Evolutionary conservation across 768 basidiomycete species (phyloP).

Genomic region (Amanita polypyramis): DNA sequence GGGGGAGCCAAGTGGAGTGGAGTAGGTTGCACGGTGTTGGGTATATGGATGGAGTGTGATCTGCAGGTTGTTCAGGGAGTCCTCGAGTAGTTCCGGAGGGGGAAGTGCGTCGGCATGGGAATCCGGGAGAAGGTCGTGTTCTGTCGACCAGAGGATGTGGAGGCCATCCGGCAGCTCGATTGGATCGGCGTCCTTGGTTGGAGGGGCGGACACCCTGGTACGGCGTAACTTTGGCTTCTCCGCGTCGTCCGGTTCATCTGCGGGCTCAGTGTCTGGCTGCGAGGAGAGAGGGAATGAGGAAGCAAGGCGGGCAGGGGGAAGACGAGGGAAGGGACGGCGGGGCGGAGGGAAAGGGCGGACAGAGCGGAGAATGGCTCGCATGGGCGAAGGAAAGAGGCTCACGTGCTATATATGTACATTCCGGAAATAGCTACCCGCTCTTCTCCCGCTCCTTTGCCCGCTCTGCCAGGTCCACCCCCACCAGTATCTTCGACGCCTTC

Average conservation of each 20-base stretch:
- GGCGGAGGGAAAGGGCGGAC: slow-evolving; percentile 10
- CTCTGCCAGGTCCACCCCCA: slow-evolving; percentile 88
- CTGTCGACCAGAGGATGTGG: slow-evolving; percentile 59
- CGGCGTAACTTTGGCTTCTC: slow-evolving; percentile 36
- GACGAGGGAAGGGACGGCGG: slow-evolving; percentile 2
- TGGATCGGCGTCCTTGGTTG: slow-evolving; percentile 28
- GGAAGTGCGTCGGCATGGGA: slow-evolving; percentile 36
- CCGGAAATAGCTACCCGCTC: background rate
- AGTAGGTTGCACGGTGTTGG: slow-evolving; percentile 61
- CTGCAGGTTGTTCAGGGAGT: slow-evolving; percentile 64
- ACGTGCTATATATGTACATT: background rate
- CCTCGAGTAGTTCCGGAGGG: slow-evolving; percentile 66
- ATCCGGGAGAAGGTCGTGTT: slow-evolving; percentile 24
- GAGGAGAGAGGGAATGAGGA: slow-evolving; percentile 10
- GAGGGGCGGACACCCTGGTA: slow-evolving; percentile 19
- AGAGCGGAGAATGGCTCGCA: slow-evolving; percentile 27
- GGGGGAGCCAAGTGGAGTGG: slow-evolving; percentile 40
- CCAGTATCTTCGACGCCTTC: slow-evolving; percentile 94
- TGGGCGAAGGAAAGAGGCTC: slow-evolving; percentile 11
- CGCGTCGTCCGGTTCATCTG: slow-evolving; percentile 24
- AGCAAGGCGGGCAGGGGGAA: slow-evolving; percentile 9
- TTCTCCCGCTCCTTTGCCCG: slow-evolving; percentile 46
- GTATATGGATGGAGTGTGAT: slow-evolving; percentile 76
- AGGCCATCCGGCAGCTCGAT: slow-evolving; percentile 44
- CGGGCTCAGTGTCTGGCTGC: slow-evolving; percentile 9